phyloP scores from a whole-genome alignment of 2,329 filamentous ascomycete genomes.

The Fusarium stilboides region DNA sequence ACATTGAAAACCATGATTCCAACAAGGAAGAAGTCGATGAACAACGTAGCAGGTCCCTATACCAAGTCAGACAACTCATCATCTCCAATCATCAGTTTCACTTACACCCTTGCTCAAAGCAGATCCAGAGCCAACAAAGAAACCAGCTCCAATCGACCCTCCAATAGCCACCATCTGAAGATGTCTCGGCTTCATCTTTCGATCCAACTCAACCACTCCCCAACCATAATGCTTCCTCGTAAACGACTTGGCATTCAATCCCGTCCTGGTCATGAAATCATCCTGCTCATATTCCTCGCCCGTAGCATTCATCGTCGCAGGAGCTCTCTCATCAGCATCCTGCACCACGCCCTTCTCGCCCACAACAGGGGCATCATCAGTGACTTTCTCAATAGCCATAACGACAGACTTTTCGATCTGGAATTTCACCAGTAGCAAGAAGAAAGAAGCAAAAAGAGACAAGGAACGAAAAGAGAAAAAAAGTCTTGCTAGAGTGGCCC shows the following conservation, averaged over 20 bases:
- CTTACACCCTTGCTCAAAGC: conserved; percentile 64
- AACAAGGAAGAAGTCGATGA: conserved; percentile 69
- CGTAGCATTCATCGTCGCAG: conserved; percentile 9
- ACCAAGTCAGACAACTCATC: not conserved
- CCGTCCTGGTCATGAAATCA: conserved; percentile 49
- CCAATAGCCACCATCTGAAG: conserved; percentile 75
- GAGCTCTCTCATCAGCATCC: conserved; percentile 23
- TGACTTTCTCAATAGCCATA: conserved; percentile 34
- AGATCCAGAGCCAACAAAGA: conserved; percentile 72
- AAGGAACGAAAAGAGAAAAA: conserved; percentile 7
- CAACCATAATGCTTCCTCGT: conserved; percentile 44
- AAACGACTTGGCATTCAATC: conserved; percentile 45
- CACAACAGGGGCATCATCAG: conserved; percentile 11
- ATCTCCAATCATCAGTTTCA: fast-evolving
- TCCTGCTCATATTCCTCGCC: conserved; percentile 41
- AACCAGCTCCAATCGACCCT: conserved; percentile 73
- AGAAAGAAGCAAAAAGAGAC: not conserved
- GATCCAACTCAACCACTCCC: conserved; percentile 56
- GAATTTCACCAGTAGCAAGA: not conserved
- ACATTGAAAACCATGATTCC: conserved; percentile 75
- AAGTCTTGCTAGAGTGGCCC: conserved; percentile 26
- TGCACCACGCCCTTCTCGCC: conserved; percentile 24
- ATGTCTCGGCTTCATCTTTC: conserved; percentile 69
- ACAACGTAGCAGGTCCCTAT: conserved; percentile 60
- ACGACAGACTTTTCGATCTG: not conserved